These are phyloP conservation scores for Xylariaceae sp. DNA, from an alignment of 2,329 filamentous ascomycete species.

Conservation along the genomic window DNA sequence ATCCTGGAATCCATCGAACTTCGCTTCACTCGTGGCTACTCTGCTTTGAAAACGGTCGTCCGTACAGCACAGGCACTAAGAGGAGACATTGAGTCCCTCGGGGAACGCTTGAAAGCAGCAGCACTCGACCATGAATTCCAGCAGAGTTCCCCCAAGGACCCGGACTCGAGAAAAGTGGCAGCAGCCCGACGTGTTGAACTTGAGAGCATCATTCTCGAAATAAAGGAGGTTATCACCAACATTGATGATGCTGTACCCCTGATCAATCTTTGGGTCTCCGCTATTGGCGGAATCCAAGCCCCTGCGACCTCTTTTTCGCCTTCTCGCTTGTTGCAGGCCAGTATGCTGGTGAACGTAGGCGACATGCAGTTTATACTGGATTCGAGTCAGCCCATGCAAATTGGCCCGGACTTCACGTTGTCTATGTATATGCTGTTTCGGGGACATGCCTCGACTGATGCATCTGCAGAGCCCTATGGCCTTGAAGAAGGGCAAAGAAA, in stretches of 20 bases:
- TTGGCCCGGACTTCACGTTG: constrained; percentile 80
- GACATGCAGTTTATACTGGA: constrained; percentile 75
- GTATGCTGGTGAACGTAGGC: constrained; percentile 81
- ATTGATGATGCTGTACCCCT: constrained; percentile 91
- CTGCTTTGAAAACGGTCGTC: constrained; percentile 74
- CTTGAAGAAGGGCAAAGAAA: constrained; percentile 53
- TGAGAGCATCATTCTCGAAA: constrained; percentile 65
- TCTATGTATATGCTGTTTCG: constrained; percentile 95
- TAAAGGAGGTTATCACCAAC: constrained; percentile 66
- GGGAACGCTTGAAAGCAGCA: constrained; percentile 67
- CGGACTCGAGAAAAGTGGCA: constrained; percentile 45
- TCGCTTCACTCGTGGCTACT: constrained; percentile 45
- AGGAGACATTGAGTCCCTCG: constrained; percentile 76
- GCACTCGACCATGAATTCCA: constrained; percentile 58
- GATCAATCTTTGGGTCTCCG: constrained; percentile 89
- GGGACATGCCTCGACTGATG: constrained; percentile 61
- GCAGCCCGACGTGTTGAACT: constrained; percentile 61
- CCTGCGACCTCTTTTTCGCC: constrained; percentile 82
- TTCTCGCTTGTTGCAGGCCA: constrained; percentile 85
- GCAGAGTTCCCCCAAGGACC: constrained; percentile 37
- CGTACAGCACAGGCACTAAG: constrained; percentile 77
- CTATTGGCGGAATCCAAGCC: constrained; percentile 82
- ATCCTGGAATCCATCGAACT: constrained; percentile 35
- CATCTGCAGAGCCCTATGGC: constrained; percentile 39
- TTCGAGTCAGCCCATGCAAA: constrained; percentile 64